A percentile compares a stretch with the other conserved stretches of the same genome.
Conservation (phyloP, 1,284 basidiomycete species). For the Naganishia sp. region DNA sequence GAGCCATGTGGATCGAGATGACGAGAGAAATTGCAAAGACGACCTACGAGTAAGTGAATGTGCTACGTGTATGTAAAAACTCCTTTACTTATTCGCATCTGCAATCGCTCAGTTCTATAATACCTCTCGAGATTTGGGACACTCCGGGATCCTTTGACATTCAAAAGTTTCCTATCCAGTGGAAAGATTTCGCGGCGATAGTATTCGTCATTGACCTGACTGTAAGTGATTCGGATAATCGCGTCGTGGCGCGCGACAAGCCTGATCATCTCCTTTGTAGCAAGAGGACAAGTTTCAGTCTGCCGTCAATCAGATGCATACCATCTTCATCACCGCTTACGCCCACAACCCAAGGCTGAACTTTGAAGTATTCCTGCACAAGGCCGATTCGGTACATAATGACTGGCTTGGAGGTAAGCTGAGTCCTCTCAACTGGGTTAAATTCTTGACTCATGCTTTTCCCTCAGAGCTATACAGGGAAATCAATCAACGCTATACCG, state of each 20-base stretch:
- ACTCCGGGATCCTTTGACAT: conserved; percentile 81
- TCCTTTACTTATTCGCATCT: no score
- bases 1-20: conserved; percentile 88
- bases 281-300: conserved; percentile 59
- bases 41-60: conserved; percentile 70
- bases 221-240: conserved; percentile 56
- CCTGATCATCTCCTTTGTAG: not conserved
- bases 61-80: not conserved
- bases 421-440: not conserved
- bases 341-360: conserved; percentile 75
- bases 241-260: not conserved
- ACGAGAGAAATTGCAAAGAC: conserved; percentile 76
- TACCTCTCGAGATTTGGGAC: conserved; percentile 94
- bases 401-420: conserved; percentile 70
- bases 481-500: conserved; percentile 29
- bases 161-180: conserved; percentile 69
- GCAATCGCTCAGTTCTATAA: conserved; percentile 67
- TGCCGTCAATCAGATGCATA: conserved; percentile 74
- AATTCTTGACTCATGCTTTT: not conserved
- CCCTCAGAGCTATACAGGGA: conserved; percentile 27
- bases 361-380: conserved; percentile 94
- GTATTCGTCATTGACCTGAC: conserved; percentile 98
- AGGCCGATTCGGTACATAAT: conserved; percentile 87
- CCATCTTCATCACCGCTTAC: conserved; percentile 72
- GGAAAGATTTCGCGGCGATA: conserved; percentile 74